phyloP scores from a whole-genome alignment of 2,329 filamentous ascomycete species.

The Monosporascus sp. region DNA sequence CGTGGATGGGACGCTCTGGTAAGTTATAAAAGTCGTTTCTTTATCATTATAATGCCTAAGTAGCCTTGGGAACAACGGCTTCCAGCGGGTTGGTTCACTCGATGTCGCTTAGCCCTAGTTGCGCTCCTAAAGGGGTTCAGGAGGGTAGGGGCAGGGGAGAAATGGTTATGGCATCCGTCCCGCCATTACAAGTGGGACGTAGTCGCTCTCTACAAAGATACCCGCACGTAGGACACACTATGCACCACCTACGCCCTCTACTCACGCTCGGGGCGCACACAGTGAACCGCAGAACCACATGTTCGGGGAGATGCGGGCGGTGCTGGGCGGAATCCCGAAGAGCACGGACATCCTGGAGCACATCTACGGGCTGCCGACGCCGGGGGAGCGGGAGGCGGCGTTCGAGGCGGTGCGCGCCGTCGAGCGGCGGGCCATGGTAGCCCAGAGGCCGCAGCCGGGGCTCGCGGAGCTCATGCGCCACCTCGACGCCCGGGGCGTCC shows the following conservation, averaged over 20 bases:
- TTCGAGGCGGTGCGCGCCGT: slow-evolving; percentile 71
- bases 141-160: no score
- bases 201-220: no score
- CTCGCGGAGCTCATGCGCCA: slow-evolving; percentile 75
- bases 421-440: slow-evolving; percentile 73
- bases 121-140: no score
- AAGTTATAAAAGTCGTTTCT: slow-evolving; percentile 28
- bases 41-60: not conserved
- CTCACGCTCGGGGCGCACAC: not conserved
- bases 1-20: slow-evolving; percentile 93
- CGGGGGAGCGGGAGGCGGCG: slow-evolving; percentile 53
- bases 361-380: slow-evolving; percentile 66
- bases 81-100: no score
- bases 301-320: slow-evolving; percentile 80
- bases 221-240: no score
- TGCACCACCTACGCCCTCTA: no score
- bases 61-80: no score
- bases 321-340: slow-evolving; percentile 63
- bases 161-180: no score
- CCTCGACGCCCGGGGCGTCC: slow-evolving; percentile 60
- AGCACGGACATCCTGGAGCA: slow-evolving; percentile 81
- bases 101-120: no score
- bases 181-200: no score
- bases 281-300: slow-evolving; percentile 93
- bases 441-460: slow-evolving; percentile 77